Conservation (phyloP, 306 rosid genomes). For the Mimosa bimucronata region DNA sequence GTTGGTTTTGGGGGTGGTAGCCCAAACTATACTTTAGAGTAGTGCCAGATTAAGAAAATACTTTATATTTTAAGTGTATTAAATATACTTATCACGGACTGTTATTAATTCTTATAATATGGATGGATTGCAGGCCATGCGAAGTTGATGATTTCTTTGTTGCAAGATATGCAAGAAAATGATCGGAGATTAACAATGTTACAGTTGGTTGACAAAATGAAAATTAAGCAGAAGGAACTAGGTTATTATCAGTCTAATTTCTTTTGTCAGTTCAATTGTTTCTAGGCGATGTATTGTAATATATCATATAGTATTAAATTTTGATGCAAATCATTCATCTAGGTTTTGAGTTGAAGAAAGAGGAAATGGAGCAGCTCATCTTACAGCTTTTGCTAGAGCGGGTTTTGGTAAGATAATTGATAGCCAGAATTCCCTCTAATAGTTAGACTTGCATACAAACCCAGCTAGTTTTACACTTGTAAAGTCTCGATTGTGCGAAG, state of each 20-base stretch:
- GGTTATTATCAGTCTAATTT: constrained; percentile 51
- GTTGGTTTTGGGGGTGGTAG: background rate
- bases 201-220: constrained; percentile 82
- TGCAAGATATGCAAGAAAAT: constrained; percentile 73
- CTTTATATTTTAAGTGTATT: background rate
- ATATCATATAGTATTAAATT: constrained; percentile 18
- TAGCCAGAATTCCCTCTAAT: constrained; percentile 15
- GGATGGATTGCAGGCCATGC: constrained; percentile 73
- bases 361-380: constrained; percentile 86
- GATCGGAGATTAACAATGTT: constrained; percentile 85
- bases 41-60: background rate
- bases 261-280: constrained; percentile 24
- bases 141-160: constrained; percentile 66
- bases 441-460: background rate
- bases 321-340: constrained; percentile 44
- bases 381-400: constrained; percentile 74
- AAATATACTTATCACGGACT: background rate
- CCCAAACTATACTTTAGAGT: background rate
- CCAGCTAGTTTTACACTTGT: constrained; percentile 2
- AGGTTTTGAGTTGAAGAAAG: constrained; percentile 79
- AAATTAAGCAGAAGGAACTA: constrained; percentile 70
- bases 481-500: background rate
- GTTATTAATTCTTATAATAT: constrained; percentile 4
- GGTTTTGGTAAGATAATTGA: constrained; percentile 60
- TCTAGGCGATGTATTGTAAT: constrained; percentile 26